Conservation (phyloP, 2,329 filamentous ascomycete genomes). For the Rutstroemia sp. region DNA sequence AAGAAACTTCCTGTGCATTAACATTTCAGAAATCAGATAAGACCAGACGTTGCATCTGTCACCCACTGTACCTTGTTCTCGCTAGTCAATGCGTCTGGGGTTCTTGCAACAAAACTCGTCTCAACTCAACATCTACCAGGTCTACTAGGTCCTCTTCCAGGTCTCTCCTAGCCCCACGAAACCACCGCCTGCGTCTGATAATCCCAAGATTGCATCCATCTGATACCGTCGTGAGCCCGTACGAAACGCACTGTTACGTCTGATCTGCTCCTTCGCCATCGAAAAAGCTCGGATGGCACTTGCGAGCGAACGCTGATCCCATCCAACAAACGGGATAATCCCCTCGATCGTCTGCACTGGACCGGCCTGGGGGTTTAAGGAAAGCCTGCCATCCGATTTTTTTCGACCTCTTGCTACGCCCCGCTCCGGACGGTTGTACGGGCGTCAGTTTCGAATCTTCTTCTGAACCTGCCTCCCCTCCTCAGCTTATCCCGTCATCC, state of each 20-base stretch:
- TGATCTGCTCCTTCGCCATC: conserved; percentile 28
- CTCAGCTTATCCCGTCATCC: not conserved
- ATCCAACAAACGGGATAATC: not conserved
- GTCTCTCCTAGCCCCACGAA: conserved; percentile 30
- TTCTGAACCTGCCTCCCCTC: not conserved
- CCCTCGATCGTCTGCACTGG: not conserved
- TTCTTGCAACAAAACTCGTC: conserved; percentile 7
- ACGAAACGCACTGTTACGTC: conserved; percentile 40
- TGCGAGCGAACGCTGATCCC: conserved; percentile 19
- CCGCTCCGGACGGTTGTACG: conserved; percentile 21
- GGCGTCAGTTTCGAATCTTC: conserved; percentile 14
- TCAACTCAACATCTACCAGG: conserved; percentile 1
- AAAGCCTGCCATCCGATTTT: conserved; percentile 20
- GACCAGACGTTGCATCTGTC: not conserved
- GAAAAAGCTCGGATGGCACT: conserved; percentile 28
- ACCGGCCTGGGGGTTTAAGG: conserved; percentile 19
- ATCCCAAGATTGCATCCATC: conserved; percentile 11
- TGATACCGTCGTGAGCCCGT: not conserved
- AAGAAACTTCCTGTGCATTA: not conserved
- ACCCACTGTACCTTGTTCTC: not conserved
- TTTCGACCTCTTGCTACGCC: conserved; percentile 1
- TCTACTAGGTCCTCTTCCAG: not conserved
- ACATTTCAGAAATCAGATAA: conserved; percentile 1
- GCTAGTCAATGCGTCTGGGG: conserved; percentile 12
- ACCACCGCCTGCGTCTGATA: conserved; percentile 41